Evolutionary conservation across 495 filamentous ascomycete genomes (phyloP).

Genomic region (Xylaria palmicola): DNA sequence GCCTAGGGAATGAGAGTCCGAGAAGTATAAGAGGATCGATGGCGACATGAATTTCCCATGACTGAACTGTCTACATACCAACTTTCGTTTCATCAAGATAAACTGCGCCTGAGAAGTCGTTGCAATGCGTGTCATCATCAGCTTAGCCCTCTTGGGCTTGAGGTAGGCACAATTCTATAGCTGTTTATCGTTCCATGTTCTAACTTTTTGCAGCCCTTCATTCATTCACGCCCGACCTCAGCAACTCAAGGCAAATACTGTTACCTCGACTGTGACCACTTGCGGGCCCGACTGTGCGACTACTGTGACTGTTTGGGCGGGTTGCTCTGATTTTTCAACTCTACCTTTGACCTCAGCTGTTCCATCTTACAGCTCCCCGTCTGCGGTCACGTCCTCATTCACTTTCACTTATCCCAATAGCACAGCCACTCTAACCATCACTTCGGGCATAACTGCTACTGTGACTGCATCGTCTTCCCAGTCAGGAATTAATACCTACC

Average conservation of each 20-base stretch:
- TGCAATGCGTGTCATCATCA: slow-evolving; percentile 21
- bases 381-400: slow-evolving; percentile 14
- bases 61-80: not conserved
- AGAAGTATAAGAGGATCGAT: not conserved
- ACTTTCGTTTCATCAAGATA: slow-evolving; percentile 24
- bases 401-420: slow-evolving; percentile 10
- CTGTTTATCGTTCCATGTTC: not conserved
- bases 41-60: not conserved
- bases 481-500: not conserved
- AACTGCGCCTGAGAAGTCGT: slow-evolving; percentile 1
- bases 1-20: no score
- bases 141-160: slow-evolving; percentile 25
- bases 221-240: slow-evolving; percentile 19
- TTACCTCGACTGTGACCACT: slow-evolving; percentile 26
- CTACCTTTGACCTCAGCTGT: slow-evolving; percentile 15
- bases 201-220: slow-evolving; percentile 21
- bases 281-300: slow-evolving; percentile 26
- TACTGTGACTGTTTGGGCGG: slow-evolving; percentile 27
- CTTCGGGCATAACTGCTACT: slow-evolving; percentile 11
- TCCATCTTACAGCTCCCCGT: slow-evolving; percentile 7
- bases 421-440: slow-evolving; percentile 11
- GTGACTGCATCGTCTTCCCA: slow-evolving; percentile 12
- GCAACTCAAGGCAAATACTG: slow-evolving; percentile 19
- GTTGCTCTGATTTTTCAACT: slow-evolving; percentile 19
- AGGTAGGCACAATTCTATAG: slow-evolving; percentile 16